A percentile compares a stretch with the other conserved stretches of the same genome.
Evolutionary conservation across 2,329 filamentous ascomycete genomes (phyloP).

Genomic region (Thelonectria discophora): DNA sequence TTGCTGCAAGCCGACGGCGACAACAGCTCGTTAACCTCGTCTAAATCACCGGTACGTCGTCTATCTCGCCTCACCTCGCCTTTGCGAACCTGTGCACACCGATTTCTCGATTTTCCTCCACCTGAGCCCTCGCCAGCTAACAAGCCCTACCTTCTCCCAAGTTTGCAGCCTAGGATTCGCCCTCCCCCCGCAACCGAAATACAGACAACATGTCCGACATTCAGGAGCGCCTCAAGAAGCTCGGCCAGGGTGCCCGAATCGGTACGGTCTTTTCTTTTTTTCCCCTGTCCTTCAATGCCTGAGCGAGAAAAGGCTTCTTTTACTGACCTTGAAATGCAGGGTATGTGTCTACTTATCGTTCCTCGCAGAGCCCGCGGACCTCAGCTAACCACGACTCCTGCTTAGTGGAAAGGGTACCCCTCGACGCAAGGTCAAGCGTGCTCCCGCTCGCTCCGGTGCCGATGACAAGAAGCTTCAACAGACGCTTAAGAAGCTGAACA

Average conservation of each 20-base stretch:
- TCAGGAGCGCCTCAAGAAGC: constrained; percentile 69
- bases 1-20: constrained; percentile 46
- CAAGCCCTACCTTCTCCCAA: constrained; percentile 37
- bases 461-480: constrained; percentile 99
- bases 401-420: constrained; percentile 94
- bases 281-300: not conserved
- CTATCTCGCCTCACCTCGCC: constrained; percentile 31
- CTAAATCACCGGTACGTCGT: constrained; percentile 48
- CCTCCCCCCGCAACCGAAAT: constrained; percentile 41
- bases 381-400: constrained; percentile 42
- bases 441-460: constrained; percentile 88
- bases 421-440: constrained; percentile 97
- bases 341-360: constrained; percentile 47
- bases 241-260: constrained; percentile 65
- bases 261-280: constrained; percentile 60
- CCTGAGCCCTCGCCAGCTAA: constrained; percentile 40
- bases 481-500: constrained; percentile 98
- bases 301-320: constrained; percentile 4
- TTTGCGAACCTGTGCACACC: constrained; percentile 21
- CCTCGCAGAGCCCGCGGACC: constrained; percentile 26
- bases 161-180: constrained; percentile 40
- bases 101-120: constrained; percentile 31
- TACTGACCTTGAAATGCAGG: constrained; percentile 42
- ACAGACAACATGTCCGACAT: constrained; percentile 61
- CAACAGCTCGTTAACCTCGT: constrained; percentile 48